A percentile compares a stretch with the other conserved stretches of the same genome.
Evolutionary conservation across 2,329 filamentous ascomycete genomes (phyloP).

Genomic region (Apiospora phragmitis): DNA sequence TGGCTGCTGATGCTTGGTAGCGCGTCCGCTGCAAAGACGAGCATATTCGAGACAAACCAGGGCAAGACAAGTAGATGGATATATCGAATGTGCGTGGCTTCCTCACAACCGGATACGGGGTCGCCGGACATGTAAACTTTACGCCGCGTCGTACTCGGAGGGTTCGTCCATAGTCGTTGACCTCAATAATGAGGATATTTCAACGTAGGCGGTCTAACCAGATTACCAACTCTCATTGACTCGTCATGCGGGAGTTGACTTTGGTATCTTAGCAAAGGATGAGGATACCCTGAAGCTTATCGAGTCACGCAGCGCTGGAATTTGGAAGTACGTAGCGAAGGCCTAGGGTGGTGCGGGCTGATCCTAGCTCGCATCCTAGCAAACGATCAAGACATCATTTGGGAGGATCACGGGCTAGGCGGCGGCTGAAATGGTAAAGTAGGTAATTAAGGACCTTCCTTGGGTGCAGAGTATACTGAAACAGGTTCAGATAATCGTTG

Average conservation of each 20-base stretch:
- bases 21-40: background rate
- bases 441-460: background rate
- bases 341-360: background rate
- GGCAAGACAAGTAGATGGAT: background rate
- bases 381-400: background rate
- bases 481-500: background rate
- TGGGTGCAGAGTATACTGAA: background rate
- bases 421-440: background rate
- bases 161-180: background rate
- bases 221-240: background rate
- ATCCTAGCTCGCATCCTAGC: background rate
- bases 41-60: background rate
- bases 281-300: background rate
- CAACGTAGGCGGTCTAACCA: background rate
- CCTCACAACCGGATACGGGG: background rate
- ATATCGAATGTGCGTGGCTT: background rate
- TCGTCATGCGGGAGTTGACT: background rate
- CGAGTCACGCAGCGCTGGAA: background rate
- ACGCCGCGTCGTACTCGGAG: background rate
- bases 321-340: background rate
- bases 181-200: background rate
- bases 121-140: background rate
- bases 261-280: background rate
- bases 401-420: background rate
- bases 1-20: background rate